Evolutionary conservation across 176 grass and related monocot species (phyloP).

Genomic region (Phragmites australis): DNA sequence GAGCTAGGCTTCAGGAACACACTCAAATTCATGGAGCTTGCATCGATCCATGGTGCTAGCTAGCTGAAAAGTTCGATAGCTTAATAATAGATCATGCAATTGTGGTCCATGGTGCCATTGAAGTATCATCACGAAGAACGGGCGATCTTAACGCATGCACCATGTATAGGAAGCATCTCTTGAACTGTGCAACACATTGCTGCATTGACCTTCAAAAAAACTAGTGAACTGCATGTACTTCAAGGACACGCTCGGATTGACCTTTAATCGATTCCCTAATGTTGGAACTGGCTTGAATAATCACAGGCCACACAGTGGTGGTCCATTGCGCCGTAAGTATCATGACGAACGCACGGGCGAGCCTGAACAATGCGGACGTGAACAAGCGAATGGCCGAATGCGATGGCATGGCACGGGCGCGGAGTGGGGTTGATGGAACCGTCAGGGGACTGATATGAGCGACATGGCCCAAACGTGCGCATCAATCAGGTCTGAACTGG

Average conservation of each 20-base stretch:
- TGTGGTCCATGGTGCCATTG: neutral
- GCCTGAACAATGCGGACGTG: neutral
- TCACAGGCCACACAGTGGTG: neutral
- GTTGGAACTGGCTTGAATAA: neutral
- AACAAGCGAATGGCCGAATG: neutral
- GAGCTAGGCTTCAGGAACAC: neutral
- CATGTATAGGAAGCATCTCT: slow-evolving; percentile 5
- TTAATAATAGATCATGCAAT: neutral
- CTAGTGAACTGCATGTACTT: neutral
- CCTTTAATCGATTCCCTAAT: neutral
- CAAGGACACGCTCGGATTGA: neutral
- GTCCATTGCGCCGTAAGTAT: neutral
- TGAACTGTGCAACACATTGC: neutral
- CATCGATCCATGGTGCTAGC: neutral
- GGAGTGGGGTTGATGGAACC: neutral
- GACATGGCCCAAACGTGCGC: neutral
- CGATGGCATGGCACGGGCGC: neutral
- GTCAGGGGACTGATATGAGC: neutral
- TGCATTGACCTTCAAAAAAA: slow-evolving; percentile 2
- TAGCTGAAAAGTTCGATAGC: neutral
- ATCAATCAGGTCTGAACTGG: neutral
- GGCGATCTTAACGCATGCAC: neutral
- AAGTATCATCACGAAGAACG: neutral
- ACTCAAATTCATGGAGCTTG: neutral
- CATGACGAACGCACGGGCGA: neutral